These are phyloP conservation scores for Bruguiera hainesii DNA, from an alignment of 441 rosid genomes.

Conservation along the genomic window DNA sequence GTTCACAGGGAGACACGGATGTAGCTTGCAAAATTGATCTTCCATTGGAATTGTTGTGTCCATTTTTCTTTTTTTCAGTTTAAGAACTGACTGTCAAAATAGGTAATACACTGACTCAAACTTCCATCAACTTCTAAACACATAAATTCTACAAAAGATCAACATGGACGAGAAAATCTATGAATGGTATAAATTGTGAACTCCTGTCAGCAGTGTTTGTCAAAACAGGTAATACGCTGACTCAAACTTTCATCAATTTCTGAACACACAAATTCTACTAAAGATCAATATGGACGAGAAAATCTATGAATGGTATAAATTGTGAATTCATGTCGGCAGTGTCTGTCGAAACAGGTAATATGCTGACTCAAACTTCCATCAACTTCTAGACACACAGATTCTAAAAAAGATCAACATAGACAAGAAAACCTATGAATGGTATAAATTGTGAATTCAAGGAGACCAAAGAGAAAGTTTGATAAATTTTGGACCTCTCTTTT, in stretches of 20 bases:
- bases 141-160: neutral
- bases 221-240: constrained; percentile 9
- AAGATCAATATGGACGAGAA: neutral
- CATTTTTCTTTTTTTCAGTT: constrained; percentile 25
- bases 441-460: constrained; percentile 1
- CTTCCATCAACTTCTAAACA: constrained; percentile 3
- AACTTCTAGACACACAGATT: neutral
- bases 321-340: neutral
- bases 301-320: constrained; percentile 1
- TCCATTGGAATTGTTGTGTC: constrained; percentile 41
- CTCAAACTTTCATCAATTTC: constrained; percentile 5
- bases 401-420: neutral
- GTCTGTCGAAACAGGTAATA: constrained; percentile 15
- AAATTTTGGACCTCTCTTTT: too few relatives aligned
- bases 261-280: neutral
- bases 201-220: constrained; percentile 4
- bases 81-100: constrained; percentile 21
- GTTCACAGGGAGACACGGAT: constrained; percentile 53
- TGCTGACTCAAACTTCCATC: constrained; percentile 7
- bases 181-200: constrained; percentile 4
- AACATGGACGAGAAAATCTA: neutral
- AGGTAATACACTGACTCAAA: constrained; percentile 1
- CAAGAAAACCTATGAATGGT: neutral
- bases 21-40: constrained; percentile 58
- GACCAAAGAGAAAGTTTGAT: neutral